Conservation (phyloP, 345 rosid genomes). For the Salix exigua region DNA sequence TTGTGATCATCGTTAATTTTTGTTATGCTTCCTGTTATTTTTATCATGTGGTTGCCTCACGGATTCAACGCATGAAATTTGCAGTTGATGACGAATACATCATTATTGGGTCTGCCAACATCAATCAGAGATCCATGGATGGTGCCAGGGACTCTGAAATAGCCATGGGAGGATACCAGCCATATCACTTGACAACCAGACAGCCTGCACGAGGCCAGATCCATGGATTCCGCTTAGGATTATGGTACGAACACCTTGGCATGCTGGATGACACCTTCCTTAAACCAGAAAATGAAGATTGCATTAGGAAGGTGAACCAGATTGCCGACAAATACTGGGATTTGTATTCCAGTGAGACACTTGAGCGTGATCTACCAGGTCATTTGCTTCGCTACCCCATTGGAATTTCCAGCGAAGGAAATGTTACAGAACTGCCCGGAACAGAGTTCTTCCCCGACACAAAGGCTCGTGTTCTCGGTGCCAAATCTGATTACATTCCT, state of each 20-base stretch:
- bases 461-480: constrained; percentile 79
- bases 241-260: constrained; percentile 98
- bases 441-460: constrained; percentile 81
- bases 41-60: not conserved
- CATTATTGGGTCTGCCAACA: constrained; percentile 92
- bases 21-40: not conserved
- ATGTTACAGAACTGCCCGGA: constrained; percentile 67
- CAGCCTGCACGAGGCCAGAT: constrained; percentile 88
- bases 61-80: not conserved
- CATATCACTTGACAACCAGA: constrained; percentile 65
- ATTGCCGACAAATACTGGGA: constrained; percentile 91
- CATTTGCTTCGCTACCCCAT: constrained; percentile 91
- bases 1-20: not conserved
- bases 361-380: constrained; percentile 80
- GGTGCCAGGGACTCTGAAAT: constrained; percentile 98
- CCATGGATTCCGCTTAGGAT: constrained; percentile 91
- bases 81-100: constrained; percentile 99
- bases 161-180: constrained; percentile 97
- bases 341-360: constrained; percentile 68
- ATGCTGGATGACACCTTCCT: constrained; percentile 82
- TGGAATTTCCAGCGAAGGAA: constrained; percentile 57
- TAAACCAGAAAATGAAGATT: constrained; percentile 60
- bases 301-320: constrained; percentile 67
- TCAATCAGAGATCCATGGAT: constrained; percentile 97
- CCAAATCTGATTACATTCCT: constrained; percentile 85